Conservation (phyloP, 1,139 yeast genomes). For the Pichia sp. region DNA sequence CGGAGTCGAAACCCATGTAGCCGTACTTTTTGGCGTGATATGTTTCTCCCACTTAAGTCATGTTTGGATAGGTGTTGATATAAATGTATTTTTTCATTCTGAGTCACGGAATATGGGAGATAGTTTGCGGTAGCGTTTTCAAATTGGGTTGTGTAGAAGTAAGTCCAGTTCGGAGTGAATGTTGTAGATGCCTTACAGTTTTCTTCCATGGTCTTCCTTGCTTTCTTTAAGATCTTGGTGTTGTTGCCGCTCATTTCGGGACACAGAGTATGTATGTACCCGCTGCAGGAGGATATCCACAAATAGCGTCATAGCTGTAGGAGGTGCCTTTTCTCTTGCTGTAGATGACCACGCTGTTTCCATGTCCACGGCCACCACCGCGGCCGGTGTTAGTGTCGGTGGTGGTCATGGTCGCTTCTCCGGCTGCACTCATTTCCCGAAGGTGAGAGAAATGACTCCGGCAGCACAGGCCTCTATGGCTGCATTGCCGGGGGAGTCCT, state of each 20-base stretch:
- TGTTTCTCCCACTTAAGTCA: not conserved
- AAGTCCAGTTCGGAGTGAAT: not conserved
- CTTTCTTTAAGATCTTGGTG: not conserved
- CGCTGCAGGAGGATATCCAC: slow-evolving; percentile 23
- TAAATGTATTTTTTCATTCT: not conserved
- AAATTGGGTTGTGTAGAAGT: slow-evolving; percentile 7
- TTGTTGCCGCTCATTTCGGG: slow-evolving; percentile 13
- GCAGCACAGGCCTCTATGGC: not conserved
- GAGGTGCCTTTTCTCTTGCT: not conserved
- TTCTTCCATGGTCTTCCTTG: slow-evolving; percentile 1
- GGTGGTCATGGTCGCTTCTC: not conserved
- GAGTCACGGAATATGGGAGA: not conserved
- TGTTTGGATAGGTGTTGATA: slow-evolving; percentile 16
- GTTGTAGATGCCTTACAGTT: not conserved
- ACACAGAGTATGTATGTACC: slow-evolving; percentile 29
- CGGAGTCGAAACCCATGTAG: slow-evolving; percentile 14
- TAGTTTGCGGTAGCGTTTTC: slow-evolving; percentile 15
- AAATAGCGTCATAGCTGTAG: not conserved
- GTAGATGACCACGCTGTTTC: not conserved
- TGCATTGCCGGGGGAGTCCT: slow-evolving; percentile 9
- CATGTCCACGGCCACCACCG: not conserved
- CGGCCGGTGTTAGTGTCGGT: not conserved
- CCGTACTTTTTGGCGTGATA: not conserved
- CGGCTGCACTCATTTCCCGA: not conserved
- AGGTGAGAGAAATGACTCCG: not conserved